A percentile compares a stretch with the other conserved stretches of the same genome.
Evolutionary conservation across 2,329 filamentous ascomycete genomes (phyloP).

Genomic region (Aureobasidium sp.): DNA sequence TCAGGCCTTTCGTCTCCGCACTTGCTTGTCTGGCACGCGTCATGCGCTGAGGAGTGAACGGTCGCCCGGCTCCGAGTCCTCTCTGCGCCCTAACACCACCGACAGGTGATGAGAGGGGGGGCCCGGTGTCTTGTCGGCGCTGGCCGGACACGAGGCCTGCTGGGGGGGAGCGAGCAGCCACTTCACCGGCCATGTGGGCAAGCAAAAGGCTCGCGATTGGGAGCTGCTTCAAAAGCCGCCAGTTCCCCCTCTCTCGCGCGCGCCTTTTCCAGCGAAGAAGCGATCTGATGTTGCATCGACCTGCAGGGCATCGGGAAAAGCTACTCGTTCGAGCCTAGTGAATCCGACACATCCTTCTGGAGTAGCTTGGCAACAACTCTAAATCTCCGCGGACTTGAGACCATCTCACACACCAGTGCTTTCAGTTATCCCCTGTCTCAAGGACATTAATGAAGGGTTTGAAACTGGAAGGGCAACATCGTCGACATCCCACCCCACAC

Average conservation of each 20-base stretch:
- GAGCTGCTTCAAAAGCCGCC: constrained; percentile 7
- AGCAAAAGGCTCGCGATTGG: background rate
- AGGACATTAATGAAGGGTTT: background rate
- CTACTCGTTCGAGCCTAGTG: background rate
- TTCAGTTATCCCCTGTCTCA: background rate
- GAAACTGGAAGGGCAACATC: background rate
- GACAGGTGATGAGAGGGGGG: constrained; percentile 2
- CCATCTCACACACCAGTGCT: background rate
- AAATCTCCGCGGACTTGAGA: constrained; percentile 14
- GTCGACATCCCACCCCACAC: background rate
- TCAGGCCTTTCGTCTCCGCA: constrained; percentile 10
- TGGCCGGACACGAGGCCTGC: background rate
- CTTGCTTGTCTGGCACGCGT: constrained; percentile 6
- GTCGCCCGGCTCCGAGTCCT: constrained; percentile 13
- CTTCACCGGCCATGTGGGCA: background rate
- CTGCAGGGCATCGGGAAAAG: constrained; percentile 9
- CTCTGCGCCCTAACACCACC: constrained; percentile 6
- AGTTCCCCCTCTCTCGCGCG: background rate
- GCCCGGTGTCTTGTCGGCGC: constrained; percentile 10
- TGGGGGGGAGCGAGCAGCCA: background rate
- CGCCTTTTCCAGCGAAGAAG: background rate
- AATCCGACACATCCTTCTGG: constrained; percentile 1
- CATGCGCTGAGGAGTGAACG: constrained; percentile 11
- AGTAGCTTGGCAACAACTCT: constrained; percentile 12
- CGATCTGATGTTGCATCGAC: constrained; percentile 5